These are phyloP conservation scores for Macrocystidia cucumis DNA, from an alignment of 1,284 basidiomycete species.

Conservation along the genomic window DNA sequence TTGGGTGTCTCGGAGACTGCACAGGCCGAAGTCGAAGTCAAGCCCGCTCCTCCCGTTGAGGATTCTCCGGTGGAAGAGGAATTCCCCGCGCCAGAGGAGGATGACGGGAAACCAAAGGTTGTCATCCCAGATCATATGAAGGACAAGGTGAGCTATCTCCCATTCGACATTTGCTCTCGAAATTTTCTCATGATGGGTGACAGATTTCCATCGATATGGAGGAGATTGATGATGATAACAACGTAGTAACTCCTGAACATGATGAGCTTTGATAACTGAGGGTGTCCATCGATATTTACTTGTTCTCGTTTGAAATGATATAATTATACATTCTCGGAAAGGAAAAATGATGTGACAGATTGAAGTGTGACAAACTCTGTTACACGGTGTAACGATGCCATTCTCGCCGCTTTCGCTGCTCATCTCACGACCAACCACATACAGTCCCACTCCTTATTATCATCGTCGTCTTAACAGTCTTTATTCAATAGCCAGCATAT, in stretches of 20 bases:
- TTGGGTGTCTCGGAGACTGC: constrained; percentile 86
- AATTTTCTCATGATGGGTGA: constrained; percentile 6
- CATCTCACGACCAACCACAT: no score
- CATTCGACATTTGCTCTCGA: constrained; percentile 1
- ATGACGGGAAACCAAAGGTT: constrained; percentile 45
- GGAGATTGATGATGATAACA: constrained; percentile 60
- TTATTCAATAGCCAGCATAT: no score
- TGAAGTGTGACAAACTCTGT: no score
- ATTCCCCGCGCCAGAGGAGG: constrained; percentile 19
- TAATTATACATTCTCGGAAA: no score
- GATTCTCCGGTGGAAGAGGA: constrained; percentile 38
- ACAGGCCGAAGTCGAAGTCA: constrained; percentile 66
- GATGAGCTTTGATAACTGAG: constrained; percentile 38
- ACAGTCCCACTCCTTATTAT: no score
- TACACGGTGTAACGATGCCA: no score
- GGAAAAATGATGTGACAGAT: no score
- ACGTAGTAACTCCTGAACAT: constrained; percentile 33
- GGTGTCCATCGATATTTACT: no score
- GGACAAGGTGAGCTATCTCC: constrained; percentile 30
- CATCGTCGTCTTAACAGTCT: no score
- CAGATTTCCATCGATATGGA: constrained; percentile 50
- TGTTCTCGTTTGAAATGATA: not conserved
- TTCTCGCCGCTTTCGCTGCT: no score
- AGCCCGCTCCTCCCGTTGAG: constrained; percentile 82
- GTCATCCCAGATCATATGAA: constrained; percentile 46